These are phyloP conservation scores for Plasmodium gaboni DNA, from an alignment of 169 alveolate species.

Conservation along the genomic window DNA sequence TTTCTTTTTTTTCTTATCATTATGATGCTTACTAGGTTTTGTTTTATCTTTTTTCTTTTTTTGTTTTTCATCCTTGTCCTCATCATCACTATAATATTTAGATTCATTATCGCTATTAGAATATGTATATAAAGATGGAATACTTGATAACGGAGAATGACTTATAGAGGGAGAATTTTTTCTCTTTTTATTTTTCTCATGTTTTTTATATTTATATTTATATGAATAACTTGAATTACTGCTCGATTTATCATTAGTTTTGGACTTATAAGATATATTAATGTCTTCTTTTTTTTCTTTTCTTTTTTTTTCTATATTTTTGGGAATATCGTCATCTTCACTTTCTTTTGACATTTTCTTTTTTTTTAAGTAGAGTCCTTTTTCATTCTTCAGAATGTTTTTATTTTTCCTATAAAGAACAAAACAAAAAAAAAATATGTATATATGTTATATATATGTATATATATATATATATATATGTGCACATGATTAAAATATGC, in stretches of 20 bases:
- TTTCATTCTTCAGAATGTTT: conserved; percentile 37
- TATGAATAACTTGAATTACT: conserved; percentile 6
- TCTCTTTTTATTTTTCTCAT: conserved; percentile 4
- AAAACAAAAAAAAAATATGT: background rate
- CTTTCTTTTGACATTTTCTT: conserved; percentile 9
- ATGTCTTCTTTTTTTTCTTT: conserved; percentile 1
- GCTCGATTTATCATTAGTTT: conserved; percentile 3
- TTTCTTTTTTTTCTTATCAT: conserved; percentile 8
- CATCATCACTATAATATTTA: background rate
- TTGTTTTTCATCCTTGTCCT: conserved; percentile 3
- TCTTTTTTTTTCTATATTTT: background rate
- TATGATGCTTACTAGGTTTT: background rate
- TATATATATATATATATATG: conserved; percentile 1
- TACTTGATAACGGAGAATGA: background rate
- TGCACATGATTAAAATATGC: background rate
- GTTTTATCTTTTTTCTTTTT: background rate
- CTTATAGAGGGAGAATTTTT: conserved; percentile 1
- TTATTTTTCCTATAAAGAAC: conserved; percentile 35
- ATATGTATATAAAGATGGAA: background rate
- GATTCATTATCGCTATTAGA: conserved; percentile 10
- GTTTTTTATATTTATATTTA: background rate
- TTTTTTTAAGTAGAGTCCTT: conserved; percentile 41
- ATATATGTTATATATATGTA: background rate
- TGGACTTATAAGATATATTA: conserved; percentile 23
- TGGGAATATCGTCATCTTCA: background rate